Evolutionary conservation across 2,329 filamentous ascomycete species (phyloP).

Genomic region (Fusarium nelsonii): DNA sequence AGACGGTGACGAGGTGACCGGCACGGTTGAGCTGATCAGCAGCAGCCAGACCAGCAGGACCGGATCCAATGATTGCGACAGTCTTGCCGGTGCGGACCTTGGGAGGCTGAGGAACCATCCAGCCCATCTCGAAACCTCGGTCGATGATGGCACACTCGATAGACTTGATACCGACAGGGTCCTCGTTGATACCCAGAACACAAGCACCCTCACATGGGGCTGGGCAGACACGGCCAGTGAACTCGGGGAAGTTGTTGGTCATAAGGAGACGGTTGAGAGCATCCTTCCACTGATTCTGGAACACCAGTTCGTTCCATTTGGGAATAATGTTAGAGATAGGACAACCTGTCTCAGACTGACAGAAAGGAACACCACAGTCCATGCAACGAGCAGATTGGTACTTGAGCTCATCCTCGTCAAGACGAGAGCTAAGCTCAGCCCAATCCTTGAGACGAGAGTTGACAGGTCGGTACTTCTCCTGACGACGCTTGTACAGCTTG

Average conservation of each 20-base stretch:
- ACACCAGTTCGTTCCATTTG: constrained; percentile 91
- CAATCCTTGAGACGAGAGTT: constrained; percentile 91
- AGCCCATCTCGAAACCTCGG: constrained; percentile 96
- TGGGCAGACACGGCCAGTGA: constrained; percentile 96
- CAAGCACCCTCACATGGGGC: constrained; percentile 97
- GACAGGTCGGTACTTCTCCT: constrained; percentile 90
- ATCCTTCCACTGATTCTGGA: constrained; percentile 85
- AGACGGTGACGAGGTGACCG: constrained; percentile 89
- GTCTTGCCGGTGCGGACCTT: constrained; percentile 87
- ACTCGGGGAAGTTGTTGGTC: constrained; percentile 99
- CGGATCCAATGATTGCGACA: constrained; percentile 90
- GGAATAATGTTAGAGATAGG: constrained; percentile 98
- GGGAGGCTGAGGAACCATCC: constrained; percentile 90
- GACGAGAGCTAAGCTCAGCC: constrained; percentile 87
- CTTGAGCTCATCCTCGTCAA: constrained; percentile 95
- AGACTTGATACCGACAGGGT: constrained; percentile 97
- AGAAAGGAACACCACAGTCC: constrained; percentile 99
- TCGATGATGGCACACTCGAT: constrained; percentile 99
- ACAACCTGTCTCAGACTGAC: constrained; percentile 94
- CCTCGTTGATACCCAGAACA: constrained; percentile 95
- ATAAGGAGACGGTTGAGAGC: constrained; percentile 91
- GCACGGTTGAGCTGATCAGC: constrained; percentile 96
- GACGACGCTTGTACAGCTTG: constrained; percentile 94
- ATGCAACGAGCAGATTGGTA: constrained; percentile 97
- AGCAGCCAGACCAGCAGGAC: constrained; percentile 87